Conservation (phyloP, 78 protist species). For the Dictyostelium firmibasis region DNA sequence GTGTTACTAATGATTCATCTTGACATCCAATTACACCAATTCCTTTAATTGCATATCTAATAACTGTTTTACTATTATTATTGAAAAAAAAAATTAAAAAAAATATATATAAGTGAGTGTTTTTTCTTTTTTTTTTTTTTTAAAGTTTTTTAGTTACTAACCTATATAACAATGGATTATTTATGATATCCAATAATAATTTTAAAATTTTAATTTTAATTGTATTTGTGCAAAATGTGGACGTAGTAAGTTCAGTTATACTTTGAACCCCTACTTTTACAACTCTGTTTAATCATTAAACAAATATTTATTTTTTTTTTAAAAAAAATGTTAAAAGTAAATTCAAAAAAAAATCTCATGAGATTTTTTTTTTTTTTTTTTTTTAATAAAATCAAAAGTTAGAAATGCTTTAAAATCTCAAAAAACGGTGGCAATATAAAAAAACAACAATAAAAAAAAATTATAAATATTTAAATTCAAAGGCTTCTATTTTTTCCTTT, state of each 20-base stretch:
- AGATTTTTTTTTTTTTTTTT: not conserved
- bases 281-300: constrained; percentile 1
- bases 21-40: constrained; percentile 59
- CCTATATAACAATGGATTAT: constrained; percentile 54
- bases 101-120: not conserved
- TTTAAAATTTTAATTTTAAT: not conserved
- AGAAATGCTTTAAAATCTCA: not conserved
- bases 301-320: not conserved
- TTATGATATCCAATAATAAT: constrained; percentile 51
- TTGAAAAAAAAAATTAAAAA: not conserved
- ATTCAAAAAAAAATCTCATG: not conserved
- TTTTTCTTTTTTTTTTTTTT: not conserved
- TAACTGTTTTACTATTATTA: constrained; percentile 26
- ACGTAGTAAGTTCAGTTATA: constrained; percentile 25
- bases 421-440: no score
- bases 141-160: not conserved
- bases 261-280: constrained; percentile 45
- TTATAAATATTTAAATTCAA: not conserved
- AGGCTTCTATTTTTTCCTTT: not conserved
- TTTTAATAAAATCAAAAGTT: not conserved
- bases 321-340: not conserved
- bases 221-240: not conserved
- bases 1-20: constrained; percentile 65
- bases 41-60: constrained; percentile 22
- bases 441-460: not conserved